phyloP scores from a whole-genome alignment of 1,284 basidiomycete genomes.

The Leccinum cinnamomeum region DNA sequence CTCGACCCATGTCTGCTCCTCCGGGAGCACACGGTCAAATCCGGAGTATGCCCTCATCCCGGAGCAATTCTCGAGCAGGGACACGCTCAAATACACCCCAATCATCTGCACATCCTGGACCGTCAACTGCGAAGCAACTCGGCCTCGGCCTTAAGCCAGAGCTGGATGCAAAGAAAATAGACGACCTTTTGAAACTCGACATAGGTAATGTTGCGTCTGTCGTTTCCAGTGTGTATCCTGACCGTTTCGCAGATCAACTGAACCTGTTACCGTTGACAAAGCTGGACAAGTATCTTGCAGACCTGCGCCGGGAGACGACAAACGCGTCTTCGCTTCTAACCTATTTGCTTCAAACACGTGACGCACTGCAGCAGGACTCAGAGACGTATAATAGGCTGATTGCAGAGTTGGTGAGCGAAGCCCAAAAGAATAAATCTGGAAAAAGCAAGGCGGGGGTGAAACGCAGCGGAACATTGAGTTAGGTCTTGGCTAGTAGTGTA shows the following conservation, averaged over 20 bases:
- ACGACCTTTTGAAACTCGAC: conserved; percentile 65
- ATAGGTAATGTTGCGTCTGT: conserved; percentile 47
- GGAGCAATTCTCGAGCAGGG: conserved; percentile 42
- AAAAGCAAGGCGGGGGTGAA: conserved; percentile 49
- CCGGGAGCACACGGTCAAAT: conserved; percentile 53
- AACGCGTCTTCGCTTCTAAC: conserved; percentile 74
- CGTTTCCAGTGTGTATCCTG: conserved; percentile 3
- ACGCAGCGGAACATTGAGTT: conserved; percentile 48
- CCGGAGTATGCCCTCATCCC: conserved; percentile 40
- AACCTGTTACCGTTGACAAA: conserved; percentile 65
- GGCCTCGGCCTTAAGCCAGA: conserved; percentile 71
- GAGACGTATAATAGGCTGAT: conserved; percentile 83
- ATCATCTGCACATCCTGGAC: conserved; percentile 38
- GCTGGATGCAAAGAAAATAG: conserved; percentile 64
- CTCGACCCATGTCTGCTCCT: conserved; percentile 77
- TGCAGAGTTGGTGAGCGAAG: conserved; percentile 79
- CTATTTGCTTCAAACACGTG: conserved; percentile 65
- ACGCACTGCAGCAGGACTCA: conserved; percentile 84
- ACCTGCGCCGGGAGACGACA: conserved; percentile 68
- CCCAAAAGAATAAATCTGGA: conserved; percentile 72
- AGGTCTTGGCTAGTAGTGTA: background rate
- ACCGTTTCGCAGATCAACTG: conserved; percentile 55
- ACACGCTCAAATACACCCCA: conserved; percentile 61
- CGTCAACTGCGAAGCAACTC: conserved; percentile 48
- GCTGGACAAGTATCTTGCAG: conserved; percentile 64